Percentiles rank a stretch among this genome's conserved stretches.
These are phyloP conservation scores for Boletus rufocinnamomeus DNA, from an alignment of 768 basidiomycete species.

Conservation along the genomic window DNA sequence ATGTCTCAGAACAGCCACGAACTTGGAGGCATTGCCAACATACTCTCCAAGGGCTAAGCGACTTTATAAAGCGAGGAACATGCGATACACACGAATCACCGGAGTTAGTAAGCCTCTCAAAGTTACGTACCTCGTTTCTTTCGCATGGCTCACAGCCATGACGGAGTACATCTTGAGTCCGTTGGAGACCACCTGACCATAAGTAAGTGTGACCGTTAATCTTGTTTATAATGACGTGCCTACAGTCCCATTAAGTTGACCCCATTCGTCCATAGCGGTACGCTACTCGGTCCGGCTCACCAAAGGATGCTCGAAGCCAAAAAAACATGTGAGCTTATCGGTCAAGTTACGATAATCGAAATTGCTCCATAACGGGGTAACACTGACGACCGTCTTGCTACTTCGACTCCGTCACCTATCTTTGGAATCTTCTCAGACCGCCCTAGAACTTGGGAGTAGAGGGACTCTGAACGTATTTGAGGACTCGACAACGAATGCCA, in stretches of 20 bases:
- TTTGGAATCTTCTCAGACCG: neutral
- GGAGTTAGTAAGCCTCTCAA: conserved; percentile 8
- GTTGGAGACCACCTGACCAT: neutral
- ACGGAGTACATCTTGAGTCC: neutral
- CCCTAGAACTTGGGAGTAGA: neutral
- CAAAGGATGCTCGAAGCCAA: too few relatives aligned
- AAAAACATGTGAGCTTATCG: conserved; percentile 1
- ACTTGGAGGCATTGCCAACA: conserved; percentile 13
- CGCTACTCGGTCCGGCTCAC: neutral
- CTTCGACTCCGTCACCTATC: conserved; percentile 4
- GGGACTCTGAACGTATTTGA: too few relatives aligned
- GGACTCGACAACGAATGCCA: neutral
- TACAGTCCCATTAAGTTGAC: neutral
- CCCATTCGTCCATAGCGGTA: neutral
- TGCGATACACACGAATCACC: conserved; percentile 20
- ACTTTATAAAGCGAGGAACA: conserved; percentile 29
- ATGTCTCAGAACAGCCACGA: neutral
- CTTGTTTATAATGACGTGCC: neutral
- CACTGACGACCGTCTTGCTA: neutral
- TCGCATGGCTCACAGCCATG: conserved; percentile 13
- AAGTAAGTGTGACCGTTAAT: neutral
- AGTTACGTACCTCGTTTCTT: conserved; percentile 25
- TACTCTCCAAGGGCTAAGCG: conserved; percentile 2
- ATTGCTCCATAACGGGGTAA: conserved; percentile 8
- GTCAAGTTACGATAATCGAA: too few relatives aligned